These are phyloP conservation scores for Fusarium sp. DNA, from an alignment of 2,329 filamentous ascomycete genomes.

Conservation along the genomic window DNA sequence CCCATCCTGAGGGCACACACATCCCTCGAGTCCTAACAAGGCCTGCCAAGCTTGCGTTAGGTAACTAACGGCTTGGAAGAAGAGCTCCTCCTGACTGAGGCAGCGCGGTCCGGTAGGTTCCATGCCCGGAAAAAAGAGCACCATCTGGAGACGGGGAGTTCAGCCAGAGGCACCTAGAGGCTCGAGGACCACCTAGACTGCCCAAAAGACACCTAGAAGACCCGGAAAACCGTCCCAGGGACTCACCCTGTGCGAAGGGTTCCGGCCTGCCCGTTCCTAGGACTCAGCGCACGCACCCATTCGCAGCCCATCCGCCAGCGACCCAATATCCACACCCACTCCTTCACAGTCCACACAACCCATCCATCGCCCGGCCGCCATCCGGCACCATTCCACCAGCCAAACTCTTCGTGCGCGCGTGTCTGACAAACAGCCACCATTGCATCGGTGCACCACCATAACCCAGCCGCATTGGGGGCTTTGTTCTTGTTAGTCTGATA, in stretches of 20 bases:
- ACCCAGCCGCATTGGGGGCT: slow-evolving; percentile 29
- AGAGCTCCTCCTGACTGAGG: neutral
- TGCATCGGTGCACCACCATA: slow-evolving; percentile 12
- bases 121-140: neutral
- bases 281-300: slow-evolving; percentile 9
- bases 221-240: neutral
- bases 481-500: slow-evolving; percentile 34
- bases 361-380: slow-evolving; percentile 8
- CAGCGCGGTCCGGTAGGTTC: slow-evolving; percentile 24
- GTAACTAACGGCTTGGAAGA: slow-evolving; percentile 6
- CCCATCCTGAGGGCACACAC: neutral
- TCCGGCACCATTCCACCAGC: slow-evolving; percentile 12
- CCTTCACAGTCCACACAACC: slow-evolving; percentile 8
- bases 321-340: slow-evolving; percentile 18
- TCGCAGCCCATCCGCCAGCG: slow-evolving; percentile 13
- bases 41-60: slow-evolving; percentile 6
- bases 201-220: neutral
- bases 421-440: slow-evolving; percentile 33
- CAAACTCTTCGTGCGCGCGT: slow-evolving; percentile 36
- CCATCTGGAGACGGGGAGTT: neutral
- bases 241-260: neutral
- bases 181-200: neutral
- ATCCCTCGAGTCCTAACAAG: neutral
- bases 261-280: slow-evolving; percentile 3
- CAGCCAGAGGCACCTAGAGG: neutral